A percentile compares a stretch with the other conserved stretches of the same genome.
Evolutionary conservation across 352 stramenopile species (phyloP).

Genomic region (Phytophthora sojae): DNA sequence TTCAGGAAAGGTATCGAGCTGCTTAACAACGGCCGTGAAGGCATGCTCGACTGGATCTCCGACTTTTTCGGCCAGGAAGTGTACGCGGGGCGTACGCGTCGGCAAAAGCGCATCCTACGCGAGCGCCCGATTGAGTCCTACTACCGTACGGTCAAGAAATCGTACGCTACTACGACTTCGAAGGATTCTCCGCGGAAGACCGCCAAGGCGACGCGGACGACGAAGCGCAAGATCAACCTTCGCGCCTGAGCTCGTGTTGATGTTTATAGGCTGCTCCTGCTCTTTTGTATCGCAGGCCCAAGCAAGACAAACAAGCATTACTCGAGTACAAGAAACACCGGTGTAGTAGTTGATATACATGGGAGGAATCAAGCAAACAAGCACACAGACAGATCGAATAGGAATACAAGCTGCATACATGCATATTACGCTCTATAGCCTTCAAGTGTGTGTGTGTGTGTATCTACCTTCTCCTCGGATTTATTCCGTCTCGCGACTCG

Average conservation of each 20-base stretch:
- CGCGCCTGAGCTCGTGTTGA: constrained; percentile 18
- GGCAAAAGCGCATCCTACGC: constrained; percentile 64
- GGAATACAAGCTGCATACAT: constrained; percentile 42
- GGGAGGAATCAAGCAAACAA: constrained; percentile 1
- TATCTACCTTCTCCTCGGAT: neutral
- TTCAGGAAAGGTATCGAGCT: constrained; percentile 85
- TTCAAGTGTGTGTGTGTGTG: constrained; percentile 2
- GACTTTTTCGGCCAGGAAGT: constrained; percentile 76
- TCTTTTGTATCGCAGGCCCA: constrained; percentile 15
- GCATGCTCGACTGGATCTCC: constrained; percentile 77
- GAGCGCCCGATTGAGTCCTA: constrained; percentile 80
- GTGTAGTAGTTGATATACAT: constrained; percentile 27
- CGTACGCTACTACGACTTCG: constrained; percentile 35
- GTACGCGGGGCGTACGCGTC: constrained; percentile 69
- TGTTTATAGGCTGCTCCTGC: constrained; percentile 18
- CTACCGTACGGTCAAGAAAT: constrained; percentile 82
- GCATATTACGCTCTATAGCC: constrained; percentile 32
- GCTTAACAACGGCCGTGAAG: constrained; percentile 75
- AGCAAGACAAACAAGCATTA: constrained; percentile 6
- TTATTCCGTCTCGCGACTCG: constrained; percentile 27
- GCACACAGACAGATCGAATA: constrained; percentile 17
- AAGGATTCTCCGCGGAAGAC: constrained; percentile 29
- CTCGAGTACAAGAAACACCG: constrained; percentile 18
- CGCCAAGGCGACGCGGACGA: constrained; percentile 26
- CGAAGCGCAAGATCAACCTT: constrained; percentile 41